A percentile compares a stretch with the other conserved stretches of the same genome.
phyloP scores from a whole-genome alignment of 331 rosid genomes.

The Quercus lobata region DNA sequence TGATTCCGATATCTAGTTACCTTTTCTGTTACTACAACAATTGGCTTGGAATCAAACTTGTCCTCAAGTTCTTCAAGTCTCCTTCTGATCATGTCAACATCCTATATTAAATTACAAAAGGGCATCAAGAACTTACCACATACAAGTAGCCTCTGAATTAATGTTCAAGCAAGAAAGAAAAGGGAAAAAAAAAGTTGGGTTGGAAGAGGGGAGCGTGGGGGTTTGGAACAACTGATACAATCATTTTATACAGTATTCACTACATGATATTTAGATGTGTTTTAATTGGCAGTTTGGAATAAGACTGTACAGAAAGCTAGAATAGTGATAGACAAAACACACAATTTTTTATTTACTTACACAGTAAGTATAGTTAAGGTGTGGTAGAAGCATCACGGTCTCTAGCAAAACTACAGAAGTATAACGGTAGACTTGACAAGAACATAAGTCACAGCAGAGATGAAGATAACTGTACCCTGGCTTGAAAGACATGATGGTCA shows the following conservation, averaged over 20 bases:
- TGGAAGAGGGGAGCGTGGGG: not conserved
- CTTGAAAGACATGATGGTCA: conserved; percentile 71
- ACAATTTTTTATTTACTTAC: not conserved
- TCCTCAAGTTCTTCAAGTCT: conserved; percentile 53
- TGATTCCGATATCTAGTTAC: conserved; percentile 29
- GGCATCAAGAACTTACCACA: not conserved
- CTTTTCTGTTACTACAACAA: conserved; percentile 78
- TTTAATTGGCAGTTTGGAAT: too few relatives aligned
- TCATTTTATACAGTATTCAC: not conserved
- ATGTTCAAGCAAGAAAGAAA: conserved; percentile 2
- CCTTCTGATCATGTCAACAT: conserved; percentile 48
- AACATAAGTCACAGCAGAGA: not conserved
- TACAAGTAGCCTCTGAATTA: conserved; percentile 10
- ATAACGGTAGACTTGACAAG: not conserved
- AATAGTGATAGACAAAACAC: not conserved
- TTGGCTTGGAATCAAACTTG: conserved; percentile 54
- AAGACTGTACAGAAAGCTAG: not conserved
- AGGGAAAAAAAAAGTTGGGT: not conserved
- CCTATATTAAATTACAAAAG: conserved; percentile 38
- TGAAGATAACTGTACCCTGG: conserved; percentile 38
- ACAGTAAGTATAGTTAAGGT: not conserved
- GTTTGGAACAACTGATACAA: not conserved
- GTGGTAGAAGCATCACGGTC: not conserved
- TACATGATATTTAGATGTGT: not conserved
- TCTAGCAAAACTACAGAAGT: not conserved